Base-by-base conservation (phyloP, 306 rosid genomes). In the Carpinus fangiana region DNA sequence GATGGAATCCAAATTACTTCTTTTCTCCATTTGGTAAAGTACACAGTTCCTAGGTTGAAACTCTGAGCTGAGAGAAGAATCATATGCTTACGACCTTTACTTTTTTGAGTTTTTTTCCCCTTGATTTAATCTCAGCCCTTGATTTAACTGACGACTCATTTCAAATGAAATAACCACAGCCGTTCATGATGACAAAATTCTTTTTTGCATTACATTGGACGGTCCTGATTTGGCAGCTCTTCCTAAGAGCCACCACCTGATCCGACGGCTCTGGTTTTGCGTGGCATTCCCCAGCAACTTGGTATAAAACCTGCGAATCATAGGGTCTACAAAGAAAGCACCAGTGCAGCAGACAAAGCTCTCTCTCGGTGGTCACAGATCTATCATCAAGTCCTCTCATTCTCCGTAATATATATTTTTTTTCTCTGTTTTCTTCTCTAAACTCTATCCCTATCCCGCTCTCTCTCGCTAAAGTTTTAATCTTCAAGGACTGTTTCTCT, bases 241-340 rank as follows among this genome's bases (percentile, higher is more conserved):
- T 5, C 12, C 12, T 7, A 17, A 7, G 11, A 6, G 31, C 17
- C 56, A 9, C 56, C 9, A 70, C 65, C 73, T 61, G 64, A 84
- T 84, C 85, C 38, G 46, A 82, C 62, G 83, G 84, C 70, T 70
- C 23, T 20, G 71, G 66, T 82, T 80, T 64, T 46, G 20, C 48
- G 50, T 31, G 50, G 69, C 34, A 17, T 68, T 62, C 51, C 76
- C 64, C 55, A 23, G 23, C 73, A 26, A 46, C 56, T 28, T 21
- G 2, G 11, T 34, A 79, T 52, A 70, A 74, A 65, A 31, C 38
- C 38, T 21, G 53, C 60, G 86, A 78, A 82, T n/a, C 52, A 2
- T 65, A 43, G 52, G 41, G 26, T 18, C 9, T 16, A n/a, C 26
- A 74, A 59, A 46, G 72, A 34, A 28, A 31, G 57, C 18, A 31